Evolutionary conservation across 139 green algal genomes (phyloP).

Genomic region (Chlamydomonas sp.): DNA sequence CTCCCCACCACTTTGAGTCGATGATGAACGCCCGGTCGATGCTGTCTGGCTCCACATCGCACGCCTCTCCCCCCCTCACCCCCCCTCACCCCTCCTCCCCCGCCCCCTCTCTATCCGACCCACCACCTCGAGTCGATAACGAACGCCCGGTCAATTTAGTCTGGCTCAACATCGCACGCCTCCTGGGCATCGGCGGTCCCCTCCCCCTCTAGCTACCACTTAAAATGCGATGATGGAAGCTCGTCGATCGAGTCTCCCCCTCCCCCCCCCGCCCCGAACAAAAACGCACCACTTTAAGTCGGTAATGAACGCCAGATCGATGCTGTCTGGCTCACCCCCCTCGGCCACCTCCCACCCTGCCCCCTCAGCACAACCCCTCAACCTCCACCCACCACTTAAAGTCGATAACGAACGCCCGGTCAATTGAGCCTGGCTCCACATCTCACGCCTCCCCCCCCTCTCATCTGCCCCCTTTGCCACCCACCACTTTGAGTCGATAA

Average conservation of each 20-base stretch:
- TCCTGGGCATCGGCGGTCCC: slow-evolving; percentile 31
- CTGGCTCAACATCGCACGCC: slow-evolving; percentile 18
- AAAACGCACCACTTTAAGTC: slow-evolving; percentile 35
- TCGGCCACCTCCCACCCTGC: no score
- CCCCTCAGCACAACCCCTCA: no score
- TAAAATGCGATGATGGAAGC: no score
- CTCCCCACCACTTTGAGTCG: slow-evolving; percentile 33
- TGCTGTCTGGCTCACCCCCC: slow-evolving; percentile 22
- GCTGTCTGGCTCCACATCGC: slow-evolving; percentile 22
- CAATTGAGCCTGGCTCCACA: not conserved
- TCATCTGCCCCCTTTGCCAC: no score
- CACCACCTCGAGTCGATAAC: no score
- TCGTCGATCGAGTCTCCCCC: no score
- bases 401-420: not conserved
- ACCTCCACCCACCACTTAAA: not conserved
- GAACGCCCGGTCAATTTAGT: slow-evolving; percentile 37
- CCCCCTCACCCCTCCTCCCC: no score
- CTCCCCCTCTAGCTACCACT: no score
- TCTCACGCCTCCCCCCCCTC: no score
- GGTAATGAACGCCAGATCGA: slow-evolving; percentile 44
- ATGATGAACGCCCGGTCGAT: slow-evolving; percentile 46
- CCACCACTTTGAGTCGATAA: slow-evolving; percentile 39
- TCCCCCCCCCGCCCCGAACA: no score
- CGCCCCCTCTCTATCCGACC: no score
- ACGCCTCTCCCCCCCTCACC: no score